Percentiles rank a stretch among this genome's conserved stretches.
These are phyloP conservation scores for Penicillium argentinense DNA, from an alignment of 495 filamentous ascomycete genomes.

Conservation along the genomic window DNA sequence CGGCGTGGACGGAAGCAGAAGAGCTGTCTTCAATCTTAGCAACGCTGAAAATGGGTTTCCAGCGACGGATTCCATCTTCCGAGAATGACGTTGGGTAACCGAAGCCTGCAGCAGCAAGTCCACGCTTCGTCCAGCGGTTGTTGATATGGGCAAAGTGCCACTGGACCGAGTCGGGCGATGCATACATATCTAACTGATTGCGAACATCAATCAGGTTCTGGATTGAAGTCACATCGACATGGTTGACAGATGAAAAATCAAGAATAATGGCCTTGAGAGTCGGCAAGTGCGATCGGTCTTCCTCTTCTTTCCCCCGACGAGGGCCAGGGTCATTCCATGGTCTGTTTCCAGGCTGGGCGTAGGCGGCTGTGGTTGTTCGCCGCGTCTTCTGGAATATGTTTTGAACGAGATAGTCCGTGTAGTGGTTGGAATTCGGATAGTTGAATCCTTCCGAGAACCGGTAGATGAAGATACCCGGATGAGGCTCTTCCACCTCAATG, in stretches of 20 bases:
- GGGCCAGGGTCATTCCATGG: conserved; percentile 97
- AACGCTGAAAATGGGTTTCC: conserved; percentile 96
- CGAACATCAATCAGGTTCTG: conserved; percentile 96
- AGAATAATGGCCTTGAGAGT: conserved; percentile 90
- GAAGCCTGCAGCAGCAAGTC: conserved; percentile 85
- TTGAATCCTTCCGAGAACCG: conserved; percentile 96
- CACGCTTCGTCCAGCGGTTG: conserved; percentile 97
- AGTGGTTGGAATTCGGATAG: conserved; percentile 92
- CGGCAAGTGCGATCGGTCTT: conserved; percentile 51
- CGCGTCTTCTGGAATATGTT: conserved; percentile 76
- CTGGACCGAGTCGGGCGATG: conserved; percentile 79
- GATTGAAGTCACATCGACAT: conserved; percentile 91
- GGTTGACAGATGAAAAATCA: conserved; percentile 94
- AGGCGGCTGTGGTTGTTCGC: conserved; percentile 69
- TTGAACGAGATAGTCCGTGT: conserved; percentile 75
- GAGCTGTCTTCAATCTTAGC: conserved; percentile 77
- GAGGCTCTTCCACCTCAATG: conserved; percentile 73
- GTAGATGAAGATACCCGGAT: conserved; percentile 96
- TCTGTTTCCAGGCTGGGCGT: conserved; percentile 70
- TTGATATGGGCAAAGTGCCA: conserved; percentile 96
- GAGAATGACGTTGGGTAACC: conserved; percentile 74
- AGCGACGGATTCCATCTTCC: conserved; percentile 59
- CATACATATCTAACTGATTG: conserved; percentile 92
- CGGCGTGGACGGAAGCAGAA: conserved; percentile 64
- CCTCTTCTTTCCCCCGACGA: conserved; percentile 50